These are phyloP conservation scores for Pharus latifolius DNA, from an alignment of 176 grass and related monocot genomes.

Conservation along the genomic window DNA sequence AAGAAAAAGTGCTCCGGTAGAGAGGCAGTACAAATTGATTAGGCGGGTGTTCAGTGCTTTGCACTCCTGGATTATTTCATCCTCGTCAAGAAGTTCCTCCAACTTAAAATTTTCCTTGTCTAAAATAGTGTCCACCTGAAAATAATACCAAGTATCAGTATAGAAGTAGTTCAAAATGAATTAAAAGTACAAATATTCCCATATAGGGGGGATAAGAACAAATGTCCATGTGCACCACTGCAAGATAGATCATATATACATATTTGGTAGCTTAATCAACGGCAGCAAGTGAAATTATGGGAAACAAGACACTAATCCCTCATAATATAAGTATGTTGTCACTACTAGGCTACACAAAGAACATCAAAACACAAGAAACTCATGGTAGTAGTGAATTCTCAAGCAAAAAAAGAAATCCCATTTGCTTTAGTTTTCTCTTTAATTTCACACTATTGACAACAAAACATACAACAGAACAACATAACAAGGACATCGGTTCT, in stretches of 20 bases:
- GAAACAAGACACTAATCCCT: no score
- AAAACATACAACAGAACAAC: neutral
- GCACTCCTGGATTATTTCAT: conserved; percentile 99
- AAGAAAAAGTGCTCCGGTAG: conserved; percentile 12
- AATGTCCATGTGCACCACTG: no score
- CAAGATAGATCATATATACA: no score
- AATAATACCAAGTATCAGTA: conserved; percentile 21
- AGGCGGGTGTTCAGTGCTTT: conserved; percentile 88
- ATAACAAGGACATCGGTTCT: neutral
- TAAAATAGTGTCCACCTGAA: conserved; percentile 95
- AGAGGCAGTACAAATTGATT: conserved; percentile 80
- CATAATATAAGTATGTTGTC: no score
- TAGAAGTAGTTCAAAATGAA: neutral
- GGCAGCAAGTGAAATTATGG: no score
- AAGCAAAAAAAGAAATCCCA: no score
- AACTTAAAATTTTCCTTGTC: conserved; percentile 91
- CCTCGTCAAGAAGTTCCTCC: conserved; percentile 89
- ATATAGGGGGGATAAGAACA: no score
- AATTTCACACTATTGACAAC: neutral
- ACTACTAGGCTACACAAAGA: no score
- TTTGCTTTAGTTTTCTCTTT: no score
- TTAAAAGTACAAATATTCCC: neutral
- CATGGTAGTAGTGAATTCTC: no score
- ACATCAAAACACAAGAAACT: no score
- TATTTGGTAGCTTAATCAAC: no score